phyloP scores from a whole-genome alignment of 768 basidiomycete genomes.

The Chalciporus piperatus region DNA sequence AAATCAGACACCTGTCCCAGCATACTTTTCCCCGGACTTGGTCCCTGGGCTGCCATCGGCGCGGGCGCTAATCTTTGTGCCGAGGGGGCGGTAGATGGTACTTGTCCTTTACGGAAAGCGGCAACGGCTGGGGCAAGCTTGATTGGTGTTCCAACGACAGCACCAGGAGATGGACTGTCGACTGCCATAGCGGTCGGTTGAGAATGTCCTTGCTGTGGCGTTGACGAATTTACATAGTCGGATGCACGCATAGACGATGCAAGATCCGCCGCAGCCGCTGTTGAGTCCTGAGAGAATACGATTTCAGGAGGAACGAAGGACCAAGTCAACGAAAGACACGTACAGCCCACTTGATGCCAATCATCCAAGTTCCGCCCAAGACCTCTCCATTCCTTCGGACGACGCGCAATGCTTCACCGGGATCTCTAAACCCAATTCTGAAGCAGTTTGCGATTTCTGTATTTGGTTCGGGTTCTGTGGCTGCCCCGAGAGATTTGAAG shows the following conservation, averaged over 20 bases:
- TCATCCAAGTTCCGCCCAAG: slow-evolving; percentile 72
- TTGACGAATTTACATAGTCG: slow-evolving; percentile 14
- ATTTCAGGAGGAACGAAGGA: background rate
- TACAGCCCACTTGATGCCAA: slow-evolving; percentile 85
- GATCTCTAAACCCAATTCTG: slow-evolving; percentile 67
- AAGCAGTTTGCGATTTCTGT: slow-evolving; percentile 78
- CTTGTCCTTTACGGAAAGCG: slow-evolving; percentile 59
- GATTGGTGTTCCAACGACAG: slow-evolving; percentile 67
- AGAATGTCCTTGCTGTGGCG: slow-evolving; percentile 12
- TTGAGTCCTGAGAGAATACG: slow-evolving; percentile 48
- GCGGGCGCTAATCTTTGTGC: slow-evolving; percentile 22
- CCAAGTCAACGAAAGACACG: slow-evolving; percentile 29
- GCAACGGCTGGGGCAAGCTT: slow-evolving; percentile 69
- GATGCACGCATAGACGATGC: slow-evolving; percentile 31
- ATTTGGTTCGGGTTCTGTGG: slow-evolving; percentile 66
- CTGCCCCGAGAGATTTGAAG: slow-evolving; percentile 69
- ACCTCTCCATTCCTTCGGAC: slow-evolving; percentile 83
- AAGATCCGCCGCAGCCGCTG: slow-evolving; percentile 53
- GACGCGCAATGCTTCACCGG: slow-evolving; percentile 74
- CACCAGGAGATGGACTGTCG: slow-evolving; percentile 39
- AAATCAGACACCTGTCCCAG: slow-evolving; percentile 76
- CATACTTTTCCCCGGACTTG: slow-evolving; percentile 52
- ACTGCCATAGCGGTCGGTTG: slow-evolving; percentile 46
- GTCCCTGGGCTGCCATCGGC: slow-evolving; percentile 17
- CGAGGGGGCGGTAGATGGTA: slow-evolving; percentile 15